These are phyloP conservation scores for Kluyveromyces marxianus DNA, from an alignment of 1,139 yeast species.

Conservation along the genomic window DNA sequence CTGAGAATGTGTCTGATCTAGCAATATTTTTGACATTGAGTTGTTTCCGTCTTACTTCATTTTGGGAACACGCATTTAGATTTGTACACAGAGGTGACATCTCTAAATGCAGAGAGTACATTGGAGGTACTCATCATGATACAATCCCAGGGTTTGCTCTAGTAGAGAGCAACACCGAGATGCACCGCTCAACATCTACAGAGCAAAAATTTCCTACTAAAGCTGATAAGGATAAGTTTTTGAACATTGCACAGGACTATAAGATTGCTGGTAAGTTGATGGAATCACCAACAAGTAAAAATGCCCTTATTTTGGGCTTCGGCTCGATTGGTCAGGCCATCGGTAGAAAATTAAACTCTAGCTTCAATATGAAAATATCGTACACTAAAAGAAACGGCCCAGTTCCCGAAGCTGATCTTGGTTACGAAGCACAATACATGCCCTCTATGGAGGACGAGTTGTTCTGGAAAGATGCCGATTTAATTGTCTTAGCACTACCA, in stretches of 20 bases:
- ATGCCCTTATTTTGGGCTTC: slow-evolving; percentile 66
- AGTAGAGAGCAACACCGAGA: slow-evolving; percentile 5
- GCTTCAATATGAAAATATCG: slow-evolving; percentile 59
- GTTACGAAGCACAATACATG: slow-evolving; percentile 42
- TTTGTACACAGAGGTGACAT: slow-evolving; percentile 32
- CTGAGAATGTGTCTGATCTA: slow-evolving; percentile 67
- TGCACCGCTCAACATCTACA: slow-evolving; percentile 8
- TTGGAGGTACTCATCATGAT: slow-evolving; percentile 27
- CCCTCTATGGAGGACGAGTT: slow-evolving; percentile 30
- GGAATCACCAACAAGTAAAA: slow-evolving; percentile 50
- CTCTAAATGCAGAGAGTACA: slow-evolving; percentile 35
- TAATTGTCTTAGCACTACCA: slow-evolving; percentile 64
- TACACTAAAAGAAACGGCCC: slow-evolving; percentile 51
- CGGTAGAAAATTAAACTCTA: slow-evolving; percentile 44
- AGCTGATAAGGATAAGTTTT: slow-evolving; percentile 2
- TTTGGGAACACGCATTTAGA: slow-evolving; percentile 41
- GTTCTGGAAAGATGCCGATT: slow-evolving; percentile 41
- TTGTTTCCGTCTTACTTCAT: slow-evolving; percentile 53
- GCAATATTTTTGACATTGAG: slow-evolving; percentile 54
- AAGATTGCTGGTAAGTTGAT: slow-evolving; percentile 44
- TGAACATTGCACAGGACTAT: slow-evolving; percentile 29
- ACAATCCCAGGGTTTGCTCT: slow-evolving; percentile 16
- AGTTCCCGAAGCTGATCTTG: slow-evolving; percentile 38
- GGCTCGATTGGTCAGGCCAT: slow-evolving; percentile 69
- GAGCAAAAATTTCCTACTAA: slow-evolving; percentile 9